These are phyloP conservation scores for Trichophyton rubrum DNA, from an alignment of 2,329 filamentous ascomycete genomes.

Conservation along the genomic window DNA sequence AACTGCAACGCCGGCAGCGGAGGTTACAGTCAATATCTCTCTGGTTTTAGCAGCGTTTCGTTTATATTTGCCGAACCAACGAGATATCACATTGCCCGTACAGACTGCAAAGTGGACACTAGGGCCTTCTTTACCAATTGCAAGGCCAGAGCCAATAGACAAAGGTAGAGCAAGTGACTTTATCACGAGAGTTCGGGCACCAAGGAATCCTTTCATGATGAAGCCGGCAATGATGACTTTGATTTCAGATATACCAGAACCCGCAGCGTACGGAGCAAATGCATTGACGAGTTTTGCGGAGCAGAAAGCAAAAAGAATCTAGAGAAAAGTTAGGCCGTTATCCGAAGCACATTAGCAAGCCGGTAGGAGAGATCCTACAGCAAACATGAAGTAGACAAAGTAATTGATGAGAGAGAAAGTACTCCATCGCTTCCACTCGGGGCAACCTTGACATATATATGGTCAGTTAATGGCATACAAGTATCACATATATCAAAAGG, in stretches of 20 bases:
- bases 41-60: slow-evolving; percentile 86
- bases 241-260: slow-evolving; percentile 95
- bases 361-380: slow-evolving; percentile 40
- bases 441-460: slow-evolving; percentile 47
- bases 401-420: slow-evolving; percentile 69
- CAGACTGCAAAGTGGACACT: slow-evolving; percentile 99
- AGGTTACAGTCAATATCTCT: slow-evolving; percentile 88
- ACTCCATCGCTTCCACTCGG: slow-evolving; percentile 84
- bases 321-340: slow-evolving; percentile 8
- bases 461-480: slow-evolving; percentile 6
- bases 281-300: slow-evolving; percentile 75
- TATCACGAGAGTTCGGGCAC: slow-evolving; percentile 80
- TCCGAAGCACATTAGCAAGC: neutral
- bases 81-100: slow-evolving; percentile 89
- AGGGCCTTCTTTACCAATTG: slow-evolving; percentile 91
- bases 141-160: slow-evolving; percentile 85
- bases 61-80: slow-evolving; percentile 84
- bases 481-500: neutral
- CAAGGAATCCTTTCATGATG: slow-evolving; percentile 96
- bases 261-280: slow-evolving; percentile 91
- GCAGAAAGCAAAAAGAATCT: slow-evolving; percentile 68
- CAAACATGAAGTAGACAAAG: slow-evolving; percentile 73
- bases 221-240: slow-evolving; percentile 99
- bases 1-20: slow-evolving; percentile 87
- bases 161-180: slow-evolving; percentile 86